phyloP scores from a whole-genome alignment of 78 protist species.

The Tieghemostelium lacteum region DNA sequence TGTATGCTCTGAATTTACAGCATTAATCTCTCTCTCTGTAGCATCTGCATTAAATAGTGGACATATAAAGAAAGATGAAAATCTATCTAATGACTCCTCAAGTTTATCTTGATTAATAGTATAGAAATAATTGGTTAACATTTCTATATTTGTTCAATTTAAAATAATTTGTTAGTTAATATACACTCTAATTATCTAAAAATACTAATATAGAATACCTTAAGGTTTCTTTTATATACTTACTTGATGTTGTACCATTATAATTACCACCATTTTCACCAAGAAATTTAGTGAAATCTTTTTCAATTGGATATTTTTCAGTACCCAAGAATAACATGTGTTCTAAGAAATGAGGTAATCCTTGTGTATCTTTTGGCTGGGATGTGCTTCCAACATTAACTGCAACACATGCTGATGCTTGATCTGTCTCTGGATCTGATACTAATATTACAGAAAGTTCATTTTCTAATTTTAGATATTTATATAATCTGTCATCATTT shows the following conservation, averaged over 20 bases:
- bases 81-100: constrained; percentile 69
- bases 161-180: not conserved
- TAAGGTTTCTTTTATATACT: not conserved
- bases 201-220: not conserved
- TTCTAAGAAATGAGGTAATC: constrained; percentile 92
- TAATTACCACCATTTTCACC: constrained; percentile 10
- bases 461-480: constrained; percentile 47
- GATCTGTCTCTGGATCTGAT: not conserved
- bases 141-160: not conserved
- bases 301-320: constrained; percentile 75
- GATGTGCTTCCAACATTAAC: constrained; percentile 52
- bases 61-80: constrained; percentile 74
- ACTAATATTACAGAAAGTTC: constrained; percentile 29
- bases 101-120: constrained; percentile 29
- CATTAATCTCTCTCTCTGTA: constrained; percentile 68
- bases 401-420: constrained; percentile 37
- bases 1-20: constrained; percentile 57
- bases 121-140: constrained; percentile 35
- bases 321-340: constrained; percentile 84
- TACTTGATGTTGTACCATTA: constrained; percentile 39
- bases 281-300: constrained; percentile 19
- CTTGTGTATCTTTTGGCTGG: constrained; percentile 79
- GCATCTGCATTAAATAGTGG: constrained; percentile 57
- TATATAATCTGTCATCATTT: constrained; percentile 44
- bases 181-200: not conserved